Percentiles rank a stretch among this genome's conserved stretches.
Conservation (phyloP, 2,329 filamentous ascomycete species). For the Neobulgaria alba region DNA sequence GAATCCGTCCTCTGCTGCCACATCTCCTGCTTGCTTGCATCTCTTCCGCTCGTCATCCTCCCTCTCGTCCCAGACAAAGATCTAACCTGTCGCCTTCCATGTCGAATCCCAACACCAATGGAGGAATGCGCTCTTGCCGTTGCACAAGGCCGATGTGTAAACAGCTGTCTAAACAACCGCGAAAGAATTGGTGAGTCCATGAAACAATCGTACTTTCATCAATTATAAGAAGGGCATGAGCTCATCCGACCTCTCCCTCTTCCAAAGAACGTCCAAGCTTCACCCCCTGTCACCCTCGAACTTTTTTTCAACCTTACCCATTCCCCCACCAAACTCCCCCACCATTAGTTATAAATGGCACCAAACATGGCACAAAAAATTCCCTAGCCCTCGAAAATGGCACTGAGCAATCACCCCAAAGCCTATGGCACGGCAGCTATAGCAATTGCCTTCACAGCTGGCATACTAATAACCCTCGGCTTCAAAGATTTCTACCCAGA, state of each 20-base stretch:
- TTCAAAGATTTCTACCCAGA: constrained; percentile 76
- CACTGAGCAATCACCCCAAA: constrained; percentile 51
- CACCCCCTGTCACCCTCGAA: background rate
- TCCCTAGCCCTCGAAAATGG: too few species aligned
- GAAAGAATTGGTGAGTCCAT: constrained; percentile 80
- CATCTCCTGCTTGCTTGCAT: constrained; percentile 52
- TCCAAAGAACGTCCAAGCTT: constrained; percentile 2
- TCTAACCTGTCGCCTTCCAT: constrained; percentile 33
- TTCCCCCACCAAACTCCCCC: background rate
- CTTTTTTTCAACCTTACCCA: background rate
- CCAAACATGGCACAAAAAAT: too few species aligned
- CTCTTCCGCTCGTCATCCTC: constrained; percentile 13
- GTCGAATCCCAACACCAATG: constrained; percentile 25
- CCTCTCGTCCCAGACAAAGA: constrained; percentile 16
- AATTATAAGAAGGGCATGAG: background rate
- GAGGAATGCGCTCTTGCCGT: constrained; percentile 36
- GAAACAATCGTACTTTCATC: constrained; percentile 15
- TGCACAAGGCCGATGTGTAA: constrained; percentile 62
- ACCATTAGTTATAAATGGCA: too few species aligned
- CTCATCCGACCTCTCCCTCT: background rate
- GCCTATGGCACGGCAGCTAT: constrained; percentile 58
- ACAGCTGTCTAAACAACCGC: constrained; percentile 78
- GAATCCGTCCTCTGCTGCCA: constrained; percentile 82
- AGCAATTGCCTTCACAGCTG: constrained; percentile 65
- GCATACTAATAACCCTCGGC: constrained; percentile 65